These are phyloP conservation scores for Filobasidium uniguttulatum DNA, from an alignment of 1,284 basidiomycete species.

Conservation along the genomic window DNA sequence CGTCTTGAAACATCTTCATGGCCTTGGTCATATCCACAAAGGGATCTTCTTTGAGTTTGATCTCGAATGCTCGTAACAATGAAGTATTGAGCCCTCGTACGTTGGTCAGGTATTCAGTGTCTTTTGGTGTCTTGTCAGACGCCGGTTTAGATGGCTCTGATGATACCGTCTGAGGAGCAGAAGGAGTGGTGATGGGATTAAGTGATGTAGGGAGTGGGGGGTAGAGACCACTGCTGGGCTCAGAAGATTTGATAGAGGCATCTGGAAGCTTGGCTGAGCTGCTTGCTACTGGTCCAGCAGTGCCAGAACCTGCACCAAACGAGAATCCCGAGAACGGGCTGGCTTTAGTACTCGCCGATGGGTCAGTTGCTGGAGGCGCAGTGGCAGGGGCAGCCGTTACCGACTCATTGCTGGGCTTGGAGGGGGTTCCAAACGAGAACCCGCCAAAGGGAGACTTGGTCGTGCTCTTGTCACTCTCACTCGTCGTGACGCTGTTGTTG, in stretches of 20 bases:
- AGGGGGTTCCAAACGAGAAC: constrained; percentile 14
- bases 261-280: not conserved
- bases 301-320: not conserved
- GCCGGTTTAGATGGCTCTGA: not conserved
- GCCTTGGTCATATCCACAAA: constrained; percentile 52
- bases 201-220: not conserved
- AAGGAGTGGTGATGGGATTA: not conserved
- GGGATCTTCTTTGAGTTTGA: constrained; percentile 55
- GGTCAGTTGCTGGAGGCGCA: constrained; percentile 10
- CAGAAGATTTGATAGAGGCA: not conserved
- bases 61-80: constrained; percentile 49
- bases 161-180: not conserved
- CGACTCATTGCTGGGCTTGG: not conserved
- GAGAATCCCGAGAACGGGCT: not conserved
- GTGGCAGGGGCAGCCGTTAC: constrained; percentile 2
- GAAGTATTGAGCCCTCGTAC: constrained; percentile 69
- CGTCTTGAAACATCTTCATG: constrained; percentile 41
- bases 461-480: not conserved
- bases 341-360: not conserved
- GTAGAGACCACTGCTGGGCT: not conserved
- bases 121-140: constrained; percentile 10
- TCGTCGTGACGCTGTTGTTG: constrained; percentile 8
- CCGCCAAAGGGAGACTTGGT: constrained; percentile 6
- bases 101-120: constrained; percentile 51
- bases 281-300: not conserved